Conservation (phyloP, 2,329 filamentous ascomycete species). For the Hymenoscyphus fraxineus region DNA sequence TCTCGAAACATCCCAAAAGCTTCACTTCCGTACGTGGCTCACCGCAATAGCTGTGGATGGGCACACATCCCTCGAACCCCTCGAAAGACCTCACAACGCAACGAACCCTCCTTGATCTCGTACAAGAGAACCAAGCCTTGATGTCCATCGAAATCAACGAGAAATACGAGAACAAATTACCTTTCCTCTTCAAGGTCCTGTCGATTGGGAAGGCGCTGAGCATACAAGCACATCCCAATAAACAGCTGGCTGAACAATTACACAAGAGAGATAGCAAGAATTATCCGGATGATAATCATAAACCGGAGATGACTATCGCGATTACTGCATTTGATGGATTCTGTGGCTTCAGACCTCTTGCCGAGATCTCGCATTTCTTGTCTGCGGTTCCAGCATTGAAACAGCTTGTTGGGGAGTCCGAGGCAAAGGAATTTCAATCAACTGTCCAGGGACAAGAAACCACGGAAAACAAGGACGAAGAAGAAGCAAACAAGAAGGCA, state of each 20-base stretch:
- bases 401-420: conserved; percentile 62
- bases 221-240: conserved; percentile 96
- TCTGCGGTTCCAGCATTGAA: conserved; percentile 58
- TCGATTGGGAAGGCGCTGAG: conserved; percentile 94
- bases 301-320: conserved; percentile 98
- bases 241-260: conserved; percentile 84
- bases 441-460: conserved; percentile 53
- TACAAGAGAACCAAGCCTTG: conserved; percentile 80
- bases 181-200: conserved; percentile 96
- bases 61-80: conserved; percentile 91
- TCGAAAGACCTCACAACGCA: conserved; percentile 85
- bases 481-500: conserved; percentile 68
- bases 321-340: conserved; percentile 94
- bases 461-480: conserved; percentile 35
- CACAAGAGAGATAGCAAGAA: conserved; percentile 85
- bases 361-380: conserved; percentile 80
- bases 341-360: conserved; percentile 87
- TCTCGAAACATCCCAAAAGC: neutral
- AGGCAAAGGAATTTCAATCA: conserved; percentile 52
- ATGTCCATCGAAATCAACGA: conserved; percentile 69
- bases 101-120: conserved; percentile 79
- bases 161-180: conserved; percentile 76
- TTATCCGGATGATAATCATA: conserved; percentile 99
- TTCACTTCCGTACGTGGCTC: neutral
- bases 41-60: conserved; percentile 74